These are phyloP conservation scores for Magnolia officinalis DNA, from an alignment of 164 flowering plant genomes.

Conservation along the genomic window DNA sequence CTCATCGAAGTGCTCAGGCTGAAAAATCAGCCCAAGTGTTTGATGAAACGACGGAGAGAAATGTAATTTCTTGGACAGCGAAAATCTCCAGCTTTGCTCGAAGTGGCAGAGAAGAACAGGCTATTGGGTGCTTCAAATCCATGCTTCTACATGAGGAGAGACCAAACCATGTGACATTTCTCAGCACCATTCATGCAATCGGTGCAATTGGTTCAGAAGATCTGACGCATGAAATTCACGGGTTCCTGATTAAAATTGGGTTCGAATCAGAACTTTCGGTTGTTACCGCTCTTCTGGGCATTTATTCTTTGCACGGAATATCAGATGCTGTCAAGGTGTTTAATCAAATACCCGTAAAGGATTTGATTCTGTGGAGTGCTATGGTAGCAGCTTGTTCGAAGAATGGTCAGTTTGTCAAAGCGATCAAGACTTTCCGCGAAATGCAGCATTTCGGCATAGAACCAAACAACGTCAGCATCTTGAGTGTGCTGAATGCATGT, in stretches of 20 bases:
- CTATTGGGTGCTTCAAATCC: conserved; percentile 35
- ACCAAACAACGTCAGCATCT: conserved; percentile 46
- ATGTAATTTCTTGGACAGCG: conserved; percentile 10
- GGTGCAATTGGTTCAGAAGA: conserved; percentile 13
- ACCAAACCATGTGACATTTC: conserved; percentile 40
- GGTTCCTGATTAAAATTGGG: conserved; percentile 41
- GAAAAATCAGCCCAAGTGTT: conserved; percentile 14
- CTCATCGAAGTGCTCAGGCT: conserved; percentile 11
- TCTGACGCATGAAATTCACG: conserved; percentile 31
- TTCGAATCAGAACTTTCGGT: conserved; percentile 37
- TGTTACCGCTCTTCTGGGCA: conserved; percentile 41
- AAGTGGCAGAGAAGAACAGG: conserved; percentile 22
- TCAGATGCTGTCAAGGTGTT: conserved; percentile 29
- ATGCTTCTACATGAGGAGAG: conserved; percentile 34
- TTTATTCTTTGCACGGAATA: conserved; percentile 35
- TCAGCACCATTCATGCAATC: conserved; percentile 35
- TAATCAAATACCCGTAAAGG: conserved; percentile 32
- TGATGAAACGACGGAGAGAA: conserved; percentile 11
- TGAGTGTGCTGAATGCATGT: conserved; percentile 53
- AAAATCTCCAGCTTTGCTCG: conserved; percentile 34
- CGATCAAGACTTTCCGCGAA: conserved; percentile 32
- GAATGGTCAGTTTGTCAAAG: conserved; percentile 32
- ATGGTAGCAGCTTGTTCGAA: conserved; percentile 43
- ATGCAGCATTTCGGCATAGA: conserved; percentile 40
- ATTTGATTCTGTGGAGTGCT: conserved; percentile 59